Percentiles rank a stretch among this genome's conserved stretches.
phyloP scores from a whole-genome alignment of 495 filamentous ascomycete genomes.

The Aspergillus heteromorphus region DNA sequence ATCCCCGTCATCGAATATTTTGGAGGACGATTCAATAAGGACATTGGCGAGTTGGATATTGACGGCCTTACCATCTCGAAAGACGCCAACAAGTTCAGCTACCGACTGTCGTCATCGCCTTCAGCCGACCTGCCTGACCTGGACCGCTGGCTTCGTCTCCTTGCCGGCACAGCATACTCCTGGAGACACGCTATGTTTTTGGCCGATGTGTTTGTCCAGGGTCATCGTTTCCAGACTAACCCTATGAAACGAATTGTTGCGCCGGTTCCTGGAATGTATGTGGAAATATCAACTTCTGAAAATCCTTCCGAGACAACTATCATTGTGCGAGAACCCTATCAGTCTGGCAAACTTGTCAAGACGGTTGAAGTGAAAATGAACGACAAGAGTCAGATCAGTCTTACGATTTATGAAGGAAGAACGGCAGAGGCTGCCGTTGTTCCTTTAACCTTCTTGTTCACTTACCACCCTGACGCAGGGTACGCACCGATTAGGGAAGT shows the following conservation, averaged over 20 bases:
- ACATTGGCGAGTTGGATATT: conserved; percentile 54
- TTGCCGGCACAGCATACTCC: conserved; percentile 78
- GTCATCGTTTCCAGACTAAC: conserved; percentile 93
- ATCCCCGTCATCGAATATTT: conserved; percentile 93
- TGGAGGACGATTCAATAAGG: conserved; percentile 66
- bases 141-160: conserved; percentile 77
- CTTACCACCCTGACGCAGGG: conserved; percentile 86
- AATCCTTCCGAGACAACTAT: conserved; percentile 76
- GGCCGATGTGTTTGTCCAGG: conserved; percentile 91
- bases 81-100: conserved; percentile 68
- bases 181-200: conserved; percentile 98
- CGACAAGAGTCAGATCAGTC: conserved; percentile 69
- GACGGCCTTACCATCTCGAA: conserved; percentile 78
- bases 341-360: conserved; percentile 64
- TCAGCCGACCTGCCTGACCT: conserved; percentile 66
- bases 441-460: conserved; percentile 77
- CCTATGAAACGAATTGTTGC: conserved; percentile 87
- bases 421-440: conserved; percentile 75
- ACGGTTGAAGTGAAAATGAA: conserved; percentile 78
- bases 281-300: conserved; percentile 77
- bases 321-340: conserved; percentile 63
- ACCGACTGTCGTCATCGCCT: conserved; percentile 70
- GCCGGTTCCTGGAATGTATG: conserved; percentile 76
- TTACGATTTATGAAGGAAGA: conserved; percentile 85
- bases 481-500: conserved; percentile 94